Percentiles rank a stretch among this genome's conserved stretches.
phyloP scores from a whole-genome alignment of 495 filamentous ascomycete genomes.

The Talaromyces trachyspermus region DNA sequence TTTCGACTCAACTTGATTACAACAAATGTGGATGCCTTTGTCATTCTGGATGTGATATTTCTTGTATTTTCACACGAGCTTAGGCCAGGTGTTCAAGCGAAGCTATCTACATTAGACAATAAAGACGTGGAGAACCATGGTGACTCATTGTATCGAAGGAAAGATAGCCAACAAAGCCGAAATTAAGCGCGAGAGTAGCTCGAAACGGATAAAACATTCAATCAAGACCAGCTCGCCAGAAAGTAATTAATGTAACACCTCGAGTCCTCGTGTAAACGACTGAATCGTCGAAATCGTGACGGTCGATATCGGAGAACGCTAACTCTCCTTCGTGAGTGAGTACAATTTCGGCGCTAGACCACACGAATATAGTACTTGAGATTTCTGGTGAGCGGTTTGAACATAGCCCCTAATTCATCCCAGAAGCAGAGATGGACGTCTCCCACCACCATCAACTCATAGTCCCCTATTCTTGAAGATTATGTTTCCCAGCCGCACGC shows the following conservation, averaged over 20 bases:
- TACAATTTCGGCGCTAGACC: background rate
- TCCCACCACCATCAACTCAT: background rate
- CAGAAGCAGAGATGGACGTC: conserved; percentile 3
- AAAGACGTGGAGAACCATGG: background rate
- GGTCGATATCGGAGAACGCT: background rate
- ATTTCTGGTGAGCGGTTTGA: background rate
- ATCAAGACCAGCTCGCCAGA: background rate
- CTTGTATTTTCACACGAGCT: background rate
- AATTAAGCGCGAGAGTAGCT: background rate
- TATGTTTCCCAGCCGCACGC: background rate
- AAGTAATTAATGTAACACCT: background rate
- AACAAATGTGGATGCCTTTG: background rate
- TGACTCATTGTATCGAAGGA: conserved; percentile 1
- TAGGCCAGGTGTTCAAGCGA: background rate
- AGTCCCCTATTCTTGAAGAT: background rate
- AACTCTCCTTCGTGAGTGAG: background rate
- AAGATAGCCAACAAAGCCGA: background rate
- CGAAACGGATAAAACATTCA: background rate
- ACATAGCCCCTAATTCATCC: background rate
- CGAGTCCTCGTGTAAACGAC: background rate
- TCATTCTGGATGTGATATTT: background rate
- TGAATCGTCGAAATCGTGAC: background rate
- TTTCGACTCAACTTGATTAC: background rate
- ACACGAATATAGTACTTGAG: conserved; percentile 3
- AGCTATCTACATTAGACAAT: background rate